Base-by-base conservation (phyloP, 106 monocot genomes). In the Apostasia ramifera region DNA sequence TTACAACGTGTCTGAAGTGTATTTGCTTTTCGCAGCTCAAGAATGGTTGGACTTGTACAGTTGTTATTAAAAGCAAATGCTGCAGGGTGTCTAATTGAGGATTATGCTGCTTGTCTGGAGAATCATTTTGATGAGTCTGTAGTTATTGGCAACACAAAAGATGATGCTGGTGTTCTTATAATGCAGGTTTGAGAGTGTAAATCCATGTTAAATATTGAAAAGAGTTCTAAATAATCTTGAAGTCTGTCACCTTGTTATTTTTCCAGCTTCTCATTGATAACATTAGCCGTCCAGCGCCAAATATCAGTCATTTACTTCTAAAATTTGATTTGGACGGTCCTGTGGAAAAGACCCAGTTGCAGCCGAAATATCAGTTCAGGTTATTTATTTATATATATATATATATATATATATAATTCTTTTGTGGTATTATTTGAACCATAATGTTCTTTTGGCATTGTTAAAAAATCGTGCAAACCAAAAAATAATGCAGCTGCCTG, bases 341-440 rank as follows among this genome's bases (percentile, higher is more conserved):
- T 59, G 74, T 92, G 38, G 92, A 97, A 53, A 61, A 63, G n/a
- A 84, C 95, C 7, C 3, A 79, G 37, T 79, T 97, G 63, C 89
- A 92, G 66, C 95, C 95, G 70, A 97, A 97, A 74, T 82, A 78
- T 47, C 87, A 97, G 76, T 97, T 84, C 79, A 97, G 97, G 97
- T 97, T 67, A 26, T 61, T 40, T 40, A 40, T 13, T 3, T 11
- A 37, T 40, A 15, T 59, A 5, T 14, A 51, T 43, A 8, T 59
- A 15, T 70, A 46, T 77, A 8, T 70, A 10, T 61, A 0, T 10
- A 11, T 6, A 7, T 48, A 41, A 14, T 45, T 44, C 8, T 58
- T 72, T 46, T 40, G 15, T 46, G 15, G 4, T 48, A 47, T 37
- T 8, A 47, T 48, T 64, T 65, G 8, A n/a, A 37, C 6, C 15